phyloP scores from a whole-genome alignment of 257 asterid species.

The Solanum chilense region DNA sequence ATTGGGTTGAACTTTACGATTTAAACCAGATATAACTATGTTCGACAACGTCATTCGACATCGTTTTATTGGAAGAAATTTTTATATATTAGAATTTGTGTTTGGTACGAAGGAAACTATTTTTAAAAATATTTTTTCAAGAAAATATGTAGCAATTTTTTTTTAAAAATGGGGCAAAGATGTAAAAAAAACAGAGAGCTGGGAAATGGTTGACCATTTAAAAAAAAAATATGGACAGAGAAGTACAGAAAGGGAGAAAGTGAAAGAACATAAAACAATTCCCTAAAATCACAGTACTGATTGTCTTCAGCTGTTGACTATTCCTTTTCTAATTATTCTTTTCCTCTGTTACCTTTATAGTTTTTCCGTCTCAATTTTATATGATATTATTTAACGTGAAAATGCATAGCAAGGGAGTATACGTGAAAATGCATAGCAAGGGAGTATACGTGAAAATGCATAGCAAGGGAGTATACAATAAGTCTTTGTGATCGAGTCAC shows the following conservation, averaged over 20 bases:
- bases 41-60: neutral
- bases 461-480: no score
- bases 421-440: neutral
- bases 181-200: neutral
- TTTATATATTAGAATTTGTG: neutral
- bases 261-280: neutral
- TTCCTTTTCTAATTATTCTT: neutral
- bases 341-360: neutral
- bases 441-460: neutral
- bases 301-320: neutral
- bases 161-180: neutral
- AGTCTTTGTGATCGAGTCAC: accelerated
- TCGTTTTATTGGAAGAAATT: neutral
- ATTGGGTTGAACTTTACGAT: neutral
- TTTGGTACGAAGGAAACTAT: no score
- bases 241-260: neutral
- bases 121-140: neutral
- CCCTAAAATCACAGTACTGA: neutral
- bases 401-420: neutral
- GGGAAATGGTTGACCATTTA: neutral
- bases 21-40: neutral
- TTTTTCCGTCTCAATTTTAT: no score
- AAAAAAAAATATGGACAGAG: neutral
- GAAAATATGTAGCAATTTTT: neutral
- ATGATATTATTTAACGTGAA: no score